Base-by-base conservation (phyloP, 2,329 filamentous ascomycete species). In the Pseudogymnoascus sp. region DNA sequence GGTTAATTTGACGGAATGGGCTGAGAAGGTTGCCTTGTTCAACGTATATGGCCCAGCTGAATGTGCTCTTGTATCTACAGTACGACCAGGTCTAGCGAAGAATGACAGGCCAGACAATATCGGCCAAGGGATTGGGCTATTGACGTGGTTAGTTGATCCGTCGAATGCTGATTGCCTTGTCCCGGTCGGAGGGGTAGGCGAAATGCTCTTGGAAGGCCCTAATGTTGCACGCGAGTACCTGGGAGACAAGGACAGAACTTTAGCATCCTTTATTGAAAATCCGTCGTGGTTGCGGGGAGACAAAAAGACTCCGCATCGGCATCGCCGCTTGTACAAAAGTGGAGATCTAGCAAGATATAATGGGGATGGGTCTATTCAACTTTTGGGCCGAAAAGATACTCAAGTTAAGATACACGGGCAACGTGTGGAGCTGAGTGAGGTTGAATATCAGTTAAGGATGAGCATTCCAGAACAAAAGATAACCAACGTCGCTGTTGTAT, bases 31-130 rank as follows among this genome's bases (percentile, higher is more conserved):
- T 65, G 70, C 75, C 15, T 70, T 77, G 38, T 63, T 76, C 61
- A 78, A 78, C 69, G 72, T 70, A 0, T 96, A 96, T 71, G 91
- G 91, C 0, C 92, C 92, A 1, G 96, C 91, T 0, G 91, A 96
- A 76, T 90, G 90, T 6, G 85, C 66, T 7, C 61, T 67, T 21
- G 53, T 31, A 6, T 44, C 17, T 59, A 65, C 60, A 4, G 42
- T 60, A 60, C 40, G 35, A 37, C 11, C 21, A 42, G 23, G 60
- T 59, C 35, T 62, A 13, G 17, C 10, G 5, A 31, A 31, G 53
- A 11, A 31, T 13, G 33, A 59, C 26, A 37, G 31, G 33, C 53
- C 53, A 6, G 33, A 59, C 17, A 35, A 50, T 40, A 56, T 17
- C 46, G n/a, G 42, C 35, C 7, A 19, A 26, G 37, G 15, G 6